Evolutionary conservation across 108 stramenopile genomes (phyloP).

Genomic region (Fistulifera pelliculosa): DNA sequence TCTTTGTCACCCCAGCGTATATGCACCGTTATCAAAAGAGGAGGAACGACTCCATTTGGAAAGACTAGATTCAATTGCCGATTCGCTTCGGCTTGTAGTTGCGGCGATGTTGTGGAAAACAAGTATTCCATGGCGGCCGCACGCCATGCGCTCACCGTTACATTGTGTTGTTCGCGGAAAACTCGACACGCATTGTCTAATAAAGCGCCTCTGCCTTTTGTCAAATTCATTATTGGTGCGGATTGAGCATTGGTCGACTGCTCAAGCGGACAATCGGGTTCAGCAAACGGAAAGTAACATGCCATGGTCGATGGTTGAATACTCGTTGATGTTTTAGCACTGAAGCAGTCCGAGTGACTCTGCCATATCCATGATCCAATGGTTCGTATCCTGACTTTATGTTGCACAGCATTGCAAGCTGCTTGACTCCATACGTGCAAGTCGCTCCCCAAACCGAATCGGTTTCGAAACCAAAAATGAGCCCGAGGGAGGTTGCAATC

Average conservation of each 20-base stretch:
- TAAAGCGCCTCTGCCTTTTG: not conserved
- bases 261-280: slow-evolving; percentile 33
- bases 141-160: slow-evolving; percentile 9
- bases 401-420: slow-evolving; percentile 31
- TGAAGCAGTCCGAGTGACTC: slow-evolving; percentile 20
- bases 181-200: not conserved
- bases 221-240: not conserved
- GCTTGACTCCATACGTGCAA: slow-evolving; percentile 40
- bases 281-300: slow-evolving; percentile 45
- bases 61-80: slow-evolving; percentile 39
- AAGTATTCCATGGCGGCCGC: slow-evolving; percentile 30
- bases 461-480: slow-evolving; percentile 27
- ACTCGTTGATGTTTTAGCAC: not conserved
- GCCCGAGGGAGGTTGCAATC: slow-evolving; percentile 24
- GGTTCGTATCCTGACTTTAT: slow-evolving; percentile 21
- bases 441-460: slow-evolving; percentile 44
- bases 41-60: slow-evolving; percentile 17
- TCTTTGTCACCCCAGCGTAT: slow-evolving; percentile 52
- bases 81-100: slow-evolving; percentile 33
- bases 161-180: slow-evolving; percentile 2
- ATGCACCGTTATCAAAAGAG: slow-evolving; percentile 51
- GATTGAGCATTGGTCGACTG: slow-evolving; percentile 3
- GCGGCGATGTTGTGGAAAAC: slow-evolving; percentile 23
- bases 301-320: slow-evolving; percentile 18
- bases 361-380: slow-evolving; percentile 30